Evolutionary conservation across 2,329 filamentous ascomycete species (phyloP).

Genomic region (Acrodontium crateriforme): DNA sequence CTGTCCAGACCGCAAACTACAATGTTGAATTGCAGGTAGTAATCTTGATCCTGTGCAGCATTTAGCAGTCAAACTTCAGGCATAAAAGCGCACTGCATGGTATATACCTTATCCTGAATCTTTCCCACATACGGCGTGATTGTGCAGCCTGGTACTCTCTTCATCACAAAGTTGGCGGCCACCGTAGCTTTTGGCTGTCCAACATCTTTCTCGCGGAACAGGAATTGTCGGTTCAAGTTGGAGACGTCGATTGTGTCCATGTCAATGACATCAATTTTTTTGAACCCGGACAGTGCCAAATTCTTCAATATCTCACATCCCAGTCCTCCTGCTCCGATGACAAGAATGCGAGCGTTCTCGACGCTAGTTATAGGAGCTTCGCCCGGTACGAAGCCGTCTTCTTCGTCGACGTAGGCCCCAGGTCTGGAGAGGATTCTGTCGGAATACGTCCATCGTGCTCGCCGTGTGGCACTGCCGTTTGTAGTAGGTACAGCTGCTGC

Average conservation of each 20-base stretch:
- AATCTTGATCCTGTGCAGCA: conserved; percentile 66
- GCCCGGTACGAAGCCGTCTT: conserved; percentile 26
- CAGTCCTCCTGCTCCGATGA: conserved; percentile 78
- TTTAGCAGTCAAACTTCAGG: too few species aligned
- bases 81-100: background rate
- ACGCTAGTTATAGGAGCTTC: conserved; percentile 41
- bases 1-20: conserved; percentile 91
- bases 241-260: conserved; percentile 99
- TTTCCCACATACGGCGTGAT: conserved; percentile 90
- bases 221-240: conserved; percentile 92
- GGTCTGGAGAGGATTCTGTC: conserved; percentile 62
- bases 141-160: conserved; percentile 72
- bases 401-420: conserved; percentile 67
- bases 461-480: conserved; percentile 31
- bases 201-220: conserved; percentile 84
- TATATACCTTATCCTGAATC: conserved; percentile 67
- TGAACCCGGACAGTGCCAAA: conserved; percentile 87
- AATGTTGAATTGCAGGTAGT: conserved; percentile 94
- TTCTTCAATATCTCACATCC: conserved; percentile 97
- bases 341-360: conserved; percentile 48
- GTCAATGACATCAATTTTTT: conserved; percentile 95
- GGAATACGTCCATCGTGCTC: conserved; percentile 52
- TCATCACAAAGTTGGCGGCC: conserved; percentile 81
- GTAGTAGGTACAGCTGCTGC: conserved; percentile 5
- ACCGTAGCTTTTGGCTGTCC: conserved; percentile 90